A percentile compares a stretch with the other conserved stretches of the same genome.
Evolutionary conservation across 352 stramenopile genomes (phyloP).

Genomic region (Phytophthora rubi): DNA sequence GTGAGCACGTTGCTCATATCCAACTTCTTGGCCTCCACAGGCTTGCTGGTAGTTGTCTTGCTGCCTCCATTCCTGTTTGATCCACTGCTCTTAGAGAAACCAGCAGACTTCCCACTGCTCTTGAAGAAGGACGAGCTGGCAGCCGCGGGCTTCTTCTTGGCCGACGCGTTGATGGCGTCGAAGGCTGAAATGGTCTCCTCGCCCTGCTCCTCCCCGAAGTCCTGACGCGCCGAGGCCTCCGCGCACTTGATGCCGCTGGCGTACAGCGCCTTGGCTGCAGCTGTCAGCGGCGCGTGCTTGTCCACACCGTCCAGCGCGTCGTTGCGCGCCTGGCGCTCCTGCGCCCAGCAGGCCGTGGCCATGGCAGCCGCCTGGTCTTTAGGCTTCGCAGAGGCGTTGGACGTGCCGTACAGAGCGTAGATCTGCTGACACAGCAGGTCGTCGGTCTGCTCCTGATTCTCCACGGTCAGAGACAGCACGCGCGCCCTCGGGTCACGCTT

Average conservation of each 20-base stretch:
- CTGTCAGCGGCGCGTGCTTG: constrained; percentile 50
- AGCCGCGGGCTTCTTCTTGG: constrained; percentile 30
- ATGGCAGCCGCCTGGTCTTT: constrained; percentile 32
- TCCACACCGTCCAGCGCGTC: constrained; percentile 49
- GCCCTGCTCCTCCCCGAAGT: constrained; percentile 54
- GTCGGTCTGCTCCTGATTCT: background rate
- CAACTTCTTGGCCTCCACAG: constrained; percentile 40
- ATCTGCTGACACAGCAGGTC: constrained; percentile 48
- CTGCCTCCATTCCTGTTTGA: constrained; percentile 20
- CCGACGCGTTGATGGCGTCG: constrained; percentile 50
- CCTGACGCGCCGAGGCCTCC: constrained; percentile 62
- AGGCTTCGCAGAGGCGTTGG: constrained; percentile 5
- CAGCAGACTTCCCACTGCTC: constrained; percentile 17
- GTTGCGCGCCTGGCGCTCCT: constrained; percentile 69
- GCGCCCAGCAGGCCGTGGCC: constrained; percentile 54
- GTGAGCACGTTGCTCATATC: constrained; percentile 77
- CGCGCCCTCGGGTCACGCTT: constrained; percentile 54
- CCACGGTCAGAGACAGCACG: constrained; percentile 44
- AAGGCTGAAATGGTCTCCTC: constrained; percentile 77
- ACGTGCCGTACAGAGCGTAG: constrained; percentile 62
- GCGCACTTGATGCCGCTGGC: constrained; percentile 53
- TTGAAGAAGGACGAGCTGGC: constrained; percentile 47
- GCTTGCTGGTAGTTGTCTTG: constrained; percentile 33
- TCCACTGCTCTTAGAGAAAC: constrained; percentile 29
- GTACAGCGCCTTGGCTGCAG: constrained; percentile 59